phyloP scores from a whole-genome alignment of 2,329 filamentous ascomycete species.

The Epichloe gansuensis region DNA sequence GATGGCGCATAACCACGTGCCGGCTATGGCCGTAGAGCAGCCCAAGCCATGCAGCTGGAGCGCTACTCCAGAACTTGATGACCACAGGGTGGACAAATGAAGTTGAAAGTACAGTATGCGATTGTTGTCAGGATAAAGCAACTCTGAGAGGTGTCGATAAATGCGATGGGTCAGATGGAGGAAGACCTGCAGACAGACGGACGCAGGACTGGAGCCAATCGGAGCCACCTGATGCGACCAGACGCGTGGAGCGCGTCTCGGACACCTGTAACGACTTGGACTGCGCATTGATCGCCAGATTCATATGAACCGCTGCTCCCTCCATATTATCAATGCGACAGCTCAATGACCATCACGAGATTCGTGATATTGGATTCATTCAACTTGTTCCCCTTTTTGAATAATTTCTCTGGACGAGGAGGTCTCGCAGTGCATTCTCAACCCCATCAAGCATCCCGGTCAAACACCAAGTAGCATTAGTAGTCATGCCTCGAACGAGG shows the following conservation, averaged over 20 bases:
- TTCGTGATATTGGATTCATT: neutral
- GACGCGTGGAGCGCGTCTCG: slow-evolving; percentile 9
- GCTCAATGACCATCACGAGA: too few relatives aligned
- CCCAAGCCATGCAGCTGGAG: slow-evolving; percentile 3
- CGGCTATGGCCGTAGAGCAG: slow-evolving; percentile 5
- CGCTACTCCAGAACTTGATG: neutral
- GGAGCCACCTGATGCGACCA: neutral
- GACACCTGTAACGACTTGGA: neutral
- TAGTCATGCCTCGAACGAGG: slow-evolving; percentile 38
- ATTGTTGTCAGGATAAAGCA: neutral
- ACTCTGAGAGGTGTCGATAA: too few relatives aligned
- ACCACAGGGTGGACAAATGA: neutral
- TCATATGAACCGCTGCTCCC: neutral
- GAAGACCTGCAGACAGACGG: too few relatives aligned
- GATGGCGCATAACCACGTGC: slow-evolving; percentile 8
- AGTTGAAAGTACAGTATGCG: neutral
- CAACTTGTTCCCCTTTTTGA: too few relatives aligned
- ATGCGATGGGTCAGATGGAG: too few relatives aligned
- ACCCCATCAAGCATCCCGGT: too few relatives aligned
- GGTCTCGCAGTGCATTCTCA: neutral
- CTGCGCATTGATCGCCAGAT: slow-evolving; percentile 1
- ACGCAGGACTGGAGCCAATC: neutral
- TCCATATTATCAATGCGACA: too few relatives aligned
- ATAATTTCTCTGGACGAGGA: neutral
- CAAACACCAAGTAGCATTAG: neutral